Evolutionary conservation across 2,329 filamentous ascomycete species (phyloP), one percentile per base, ranked within the genome.

Genomic region (Ceratocystis papillata): DNA sequence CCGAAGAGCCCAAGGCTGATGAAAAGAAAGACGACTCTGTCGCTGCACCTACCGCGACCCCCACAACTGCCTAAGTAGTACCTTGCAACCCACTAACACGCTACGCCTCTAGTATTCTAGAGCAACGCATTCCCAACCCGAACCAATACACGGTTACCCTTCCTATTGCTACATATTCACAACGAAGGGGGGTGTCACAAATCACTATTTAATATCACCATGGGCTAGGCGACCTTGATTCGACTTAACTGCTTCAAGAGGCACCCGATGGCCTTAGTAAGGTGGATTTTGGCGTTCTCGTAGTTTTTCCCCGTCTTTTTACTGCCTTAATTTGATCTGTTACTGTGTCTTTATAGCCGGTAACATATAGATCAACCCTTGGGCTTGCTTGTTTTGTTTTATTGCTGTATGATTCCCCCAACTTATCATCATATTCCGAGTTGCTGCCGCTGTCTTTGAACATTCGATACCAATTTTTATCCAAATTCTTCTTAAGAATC

Each of bases 11-110:
- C n/a, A 57, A 64, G 33, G 57, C 30, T 30, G 65, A 63, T 60
- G 65, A 63, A 48, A 64, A 67, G 62, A 67, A 67, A 50, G 61
- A 67, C 25, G 65, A 64, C 33, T 22, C 44, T 44, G 45, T 37
- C 20, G 20, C 59, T 25, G 25, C 59, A 20, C 28, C n/a, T 25
- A 69, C 73, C n/a, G 67, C 71, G 10, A 65, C 70, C 53, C 64
- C 72, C 8, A 67, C 67, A 63, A 67, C 71, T 50, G 68, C 70
- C 33, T 67, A 65, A 67, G 41, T 22, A 41, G 3, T 22, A 53
- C 25, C 17, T 25, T 37, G 45, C 17, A 59, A 12, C 25, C 28
- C 17, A 37, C 28, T n/a, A 30, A 59, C 28, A 59, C n/a, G 55
- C 55, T 41, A 41, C 30, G 55, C 28, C 28, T 59, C 55, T 59